phyloP scores from a whole-genome alignment of 495 filamentous ascomycete species.

The Annulohypoxylon bovei region DNA sequence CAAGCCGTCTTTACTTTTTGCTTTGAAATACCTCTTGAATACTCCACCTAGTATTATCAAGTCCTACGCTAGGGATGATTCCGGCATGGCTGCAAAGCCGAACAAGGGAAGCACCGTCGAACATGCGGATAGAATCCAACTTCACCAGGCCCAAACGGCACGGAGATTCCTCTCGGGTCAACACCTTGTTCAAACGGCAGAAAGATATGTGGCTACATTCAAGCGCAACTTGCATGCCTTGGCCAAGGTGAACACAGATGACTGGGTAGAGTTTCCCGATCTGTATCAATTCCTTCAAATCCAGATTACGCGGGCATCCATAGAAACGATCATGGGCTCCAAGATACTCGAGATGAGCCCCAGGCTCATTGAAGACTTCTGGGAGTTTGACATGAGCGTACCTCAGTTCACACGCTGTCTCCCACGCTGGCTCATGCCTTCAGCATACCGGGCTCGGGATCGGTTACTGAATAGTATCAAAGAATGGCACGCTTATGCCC shows the following conservation, averaged over 20 bases:
- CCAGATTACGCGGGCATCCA: conserved; percentile 16
- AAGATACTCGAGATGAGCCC: conserved; percentile 41
- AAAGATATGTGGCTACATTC: conserved; percentile 6
- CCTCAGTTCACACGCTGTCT: conserved; percentile 14
- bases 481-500: conserved; percentile 26
- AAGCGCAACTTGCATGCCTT: conserved; percentile 8
- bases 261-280: conserved; percentile 39
- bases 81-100: conserved; percentile 4
- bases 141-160: background rate
- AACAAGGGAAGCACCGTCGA: conserved; percentile 1
- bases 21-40: background rate
- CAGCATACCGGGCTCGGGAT: conserved; percentile 16
- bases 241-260: background rate
- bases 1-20: background rate
- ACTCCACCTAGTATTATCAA: background rate
- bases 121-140: conserved; percentile 9
- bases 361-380: conserved; percentile 30
- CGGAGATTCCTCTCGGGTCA: conserved; percentile 23
- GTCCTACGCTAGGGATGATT: conserved; percentile 19
- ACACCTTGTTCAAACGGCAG: background rate
- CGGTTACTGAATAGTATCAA: conserved; percentile 2
- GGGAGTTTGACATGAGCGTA: conserved; percentile 11
- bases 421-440: conserved; percentile 37
- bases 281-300: conserved; percentile 39
- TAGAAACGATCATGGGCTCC: conserved; percentile 42